A percentile compares a stretch with the other conserved stretches of the same genome.
phyloP scores from a whole-genome alignment of 768 basidiomycete genomes.

The Phaffia australis region DNA sequence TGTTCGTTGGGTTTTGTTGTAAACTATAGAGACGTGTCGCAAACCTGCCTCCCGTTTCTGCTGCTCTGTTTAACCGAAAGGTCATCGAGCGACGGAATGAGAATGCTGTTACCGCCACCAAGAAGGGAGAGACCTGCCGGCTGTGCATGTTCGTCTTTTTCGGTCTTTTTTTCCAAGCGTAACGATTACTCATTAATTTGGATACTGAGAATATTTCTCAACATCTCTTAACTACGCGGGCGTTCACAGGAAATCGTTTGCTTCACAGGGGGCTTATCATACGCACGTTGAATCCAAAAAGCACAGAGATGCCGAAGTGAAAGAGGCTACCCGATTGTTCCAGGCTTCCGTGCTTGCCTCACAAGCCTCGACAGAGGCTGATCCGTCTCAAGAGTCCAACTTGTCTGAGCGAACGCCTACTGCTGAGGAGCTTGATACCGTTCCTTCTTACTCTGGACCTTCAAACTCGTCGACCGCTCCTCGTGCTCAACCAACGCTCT shows the following conservation, averaged over 20 bases:
- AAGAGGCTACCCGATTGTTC: constrained; percentile 36
- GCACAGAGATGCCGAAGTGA: constrained; percentile 67
- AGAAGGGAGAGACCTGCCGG: constrained; percentile 25
- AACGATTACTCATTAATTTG: neutral
- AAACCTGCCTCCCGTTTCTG: constrained; percentile 70
- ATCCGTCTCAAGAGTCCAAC: neutral
- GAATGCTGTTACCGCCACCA: constrained; percentile 51
- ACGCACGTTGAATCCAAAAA: constrained; percentile 82
- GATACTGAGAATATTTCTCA: neutral
- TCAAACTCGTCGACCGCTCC: constrained; percentile 10
- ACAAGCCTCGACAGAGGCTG: constrained; percentile 12
- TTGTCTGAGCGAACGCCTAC: constrained; percentile 1
- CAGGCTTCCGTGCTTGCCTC: constrained; percentile 29
- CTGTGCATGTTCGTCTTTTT: constrained; percentile 21
- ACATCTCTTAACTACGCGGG: neutral
- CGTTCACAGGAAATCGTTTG: constrained; percentile 66
- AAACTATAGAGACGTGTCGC: constrained; percentile 61
- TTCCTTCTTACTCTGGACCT: constrained; percentile 18
- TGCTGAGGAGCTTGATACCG: constrained; percentile 15
- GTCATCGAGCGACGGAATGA: constrained; percentile 67
- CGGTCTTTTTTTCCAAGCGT: neutral
- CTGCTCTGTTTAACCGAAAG: constrained; percentile 71
- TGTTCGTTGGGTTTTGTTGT: neutral
- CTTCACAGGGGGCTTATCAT: constrained; percentile 75
- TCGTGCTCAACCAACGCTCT: constrained; percentile 11